Evolutionary conservation across 1,139 yeast species (phyloP), one percentile per base, ranked within the genome.

Genomic region (Blastobotrys apis): DNA sequence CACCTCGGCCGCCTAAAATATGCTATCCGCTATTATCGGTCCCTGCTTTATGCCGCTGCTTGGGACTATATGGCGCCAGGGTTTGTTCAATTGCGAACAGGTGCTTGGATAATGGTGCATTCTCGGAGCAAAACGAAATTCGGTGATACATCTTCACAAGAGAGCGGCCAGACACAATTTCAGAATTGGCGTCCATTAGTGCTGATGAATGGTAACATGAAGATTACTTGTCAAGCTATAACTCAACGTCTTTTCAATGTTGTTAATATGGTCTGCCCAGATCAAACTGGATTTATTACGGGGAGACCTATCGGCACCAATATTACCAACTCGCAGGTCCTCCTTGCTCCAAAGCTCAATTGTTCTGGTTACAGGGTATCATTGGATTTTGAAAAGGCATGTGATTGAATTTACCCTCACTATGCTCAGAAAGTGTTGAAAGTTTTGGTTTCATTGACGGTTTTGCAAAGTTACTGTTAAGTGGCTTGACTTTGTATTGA

Each of bases 231-330:
- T 23, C 33, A 23, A 10, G 37, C 43, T 3, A 29, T 39, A 21
- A 39, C 16, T 12, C n/a, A 25, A 2, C 32, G 37, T 5, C 30
- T 39, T 3, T 8, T 4, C 4, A 3, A 10, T 16, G 23, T 22
- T 22, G 21, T 33, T 13, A 13, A 16, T n/a, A 10, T 8, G 4
- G 9, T 39, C 12, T 22, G 20, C 6, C 37, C 37, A 2, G 17
- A 25, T 13, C 43, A 39, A 25, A 39, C 43, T 12, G 43, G 43
- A 5, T 39, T 39, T 29, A 39, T 39, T 20, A 37, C 37, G 15
- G 20, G 30, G n/a, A 8, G 43, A n/a, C 8, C 6, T 9, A 10
- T 33, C 12, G 30, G 20, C 15, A 21, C 23, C 8, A 39, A 39
- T 37, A 39, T 39, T 19, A 39, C 43, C 2, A 33, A 39, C 21